Percentiles rank a stretch among this genome's conserved stretches.
Conservation (phyloP, 768 basidiomycete species). For the Leccinum fibrillosum region DNA sequence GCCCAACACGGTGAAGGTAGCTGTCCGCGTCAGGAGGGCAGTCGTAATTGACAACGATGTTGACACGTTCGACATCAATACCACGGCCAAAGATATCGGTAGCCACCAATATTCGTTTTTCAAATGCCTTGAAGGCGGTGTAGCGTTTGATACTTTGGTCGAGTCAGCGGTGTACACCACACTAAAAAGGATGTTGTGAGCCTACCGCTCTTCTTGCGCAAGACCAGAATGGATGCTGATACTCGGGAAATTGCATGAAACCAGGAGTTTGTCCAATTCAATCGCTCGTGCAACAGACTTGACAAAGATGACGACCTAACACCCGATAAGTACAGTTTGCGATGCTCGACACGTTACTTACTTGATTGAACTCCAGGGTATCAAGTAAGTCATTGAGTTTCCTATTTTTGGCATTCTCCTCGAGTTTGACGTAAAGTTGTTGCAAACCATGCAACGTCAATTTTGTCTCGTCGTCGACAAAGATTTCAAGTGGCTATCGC, state of each 20-base stretch:
- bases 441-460: constrained; percentile 96
- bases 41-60: constrained; percentile 99
- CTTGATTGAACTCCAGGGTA: constrained; percentile 97
- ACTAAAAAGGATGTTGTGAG: constrained; percentile 3
- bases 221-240: constrained; percentile 96
- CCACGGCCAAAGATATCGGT: constrained; percentile 99
- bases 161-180: constrained; percentile 3
- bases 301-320: constrained; percentile 97
- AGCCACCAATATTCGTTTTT: constrained; percentile 98
- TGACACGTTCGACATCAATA: constrained; percentile 99
- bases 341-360: constrained; percentile 26
- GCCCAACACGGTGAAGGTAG: constrained; percentile 97
- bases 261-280: constrained; percentile 91
- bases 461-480: constrained; percentile 99
- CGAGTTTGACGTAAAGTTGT: constrained; percentile 97
- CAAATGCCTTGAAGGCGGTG: constrained; percentile 98
- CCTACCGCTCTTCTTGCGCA: constrained; percentile 93
- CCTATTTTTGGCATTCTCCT: constrained; percentile 93
- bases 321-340: constrained; percentile 1
- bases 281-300: constrained; percentile 97
- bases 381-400: constrained; percentile 96
- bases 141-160: constrained; percentile 80
- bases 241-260: constrained; percentile 97
- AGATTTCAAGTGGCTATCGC: constrained; percentile 94
- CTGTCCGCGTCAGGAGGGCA: constrained; percentile 96